Conservation (phyloP, 2,329 filamentous ascomycete genomes). For the Scortechinia acanthostroma region DNA sequence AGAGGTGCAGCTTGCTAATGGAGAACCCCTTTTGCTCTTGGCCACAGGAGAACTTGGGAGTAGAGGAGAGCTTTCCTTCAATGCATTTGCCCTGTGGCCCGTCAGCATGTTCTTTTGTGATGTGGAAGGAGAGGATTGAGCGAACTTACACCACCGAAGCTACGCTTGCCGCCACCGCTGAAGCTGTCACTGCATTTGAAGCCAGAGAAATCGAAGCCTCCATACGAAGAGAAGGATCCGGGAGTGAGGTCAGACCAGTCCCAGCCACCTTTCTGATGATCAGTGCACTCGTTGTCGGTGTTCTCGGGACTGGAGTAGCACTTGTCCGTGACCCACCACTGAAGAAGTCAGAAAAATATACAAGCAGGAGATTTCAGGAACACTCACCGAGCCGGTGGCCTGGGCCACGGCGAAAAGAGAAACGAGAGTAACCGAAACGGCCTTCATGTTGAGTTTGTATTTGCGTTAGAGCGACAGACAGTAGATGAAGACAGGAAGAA, state of each 20-base stretch:
- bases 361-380: too few species aligned
- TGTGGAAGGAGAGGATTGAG: slow-evolving; percentile 31
- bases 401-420: too few species aligned
- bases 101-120: slow-evolving; percentile 53
- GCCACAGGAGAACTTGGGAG: slow-evolving; percentile 52
- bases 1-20: slow-evolving; percentile 67
- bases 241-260: slow-evolving; percentile 58
- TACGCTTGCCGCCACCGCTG: slow-evolving; percentile 43
- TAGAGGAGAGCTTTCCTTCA: slow-evolving; percentile 37
- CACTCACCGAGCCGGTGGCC: too few species aligned
- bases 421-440: too few species aligned
- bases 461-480: too few species aligned
- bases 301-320: slow-evolving; percentile 62
- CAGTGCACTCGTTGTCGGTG: slow-evolving; percentile 70
- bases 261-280: slow-evolving; percentile 65
- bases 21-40: slow-evolving; percentile 54
- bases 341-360: too few species aligned
- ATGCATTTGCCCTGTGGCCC: slow-evolving; percentile 35
- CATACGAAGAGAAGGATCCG: slow-evolving; percentile 49
- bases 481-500: too few species aligned
- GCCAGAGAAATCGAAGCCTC: slow-evolving; percentile 68
- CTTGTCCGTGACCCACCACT: not conserved
- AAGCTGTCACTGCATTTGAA: slow-evolving; percentile 57
- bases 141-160: slow-evolving; percentile 32
- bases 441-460: too few species aligned